Conservation (phyloP, 345 rosid species). For the Populus simonii region DNA sequence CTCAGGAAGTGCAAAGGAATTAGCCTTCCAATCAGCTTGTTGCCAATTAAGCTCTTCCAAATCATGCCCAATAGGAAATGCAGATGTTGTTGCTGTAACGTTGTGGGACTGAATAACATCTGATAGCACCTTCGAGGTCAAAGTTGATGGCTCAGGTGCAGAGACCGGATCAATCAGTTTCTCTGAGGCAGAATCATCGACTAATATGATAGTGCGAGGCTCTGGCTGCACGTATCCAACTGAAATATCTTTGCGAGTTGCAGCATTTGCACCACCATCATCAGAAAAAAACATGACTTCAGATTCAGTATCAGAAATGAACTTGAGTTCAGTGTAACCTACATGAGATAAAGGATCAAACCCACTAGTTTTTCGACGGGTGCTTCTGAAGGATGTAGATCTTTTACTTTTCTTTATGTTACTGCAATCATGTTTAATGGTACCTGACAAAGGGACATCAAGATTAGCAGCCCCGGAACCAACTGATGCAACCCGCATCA, state of each 20-base stretch:
- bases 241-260: slow-evolving; percentile 25
- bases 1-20: slow-evolving; percentile 27
- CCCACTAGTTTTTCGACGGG: slow-evolving; percentile 28
- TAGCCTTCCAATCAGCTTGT: slow-evolving; percentile 21
- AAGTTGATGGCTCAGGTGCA: slow-evolving; percentile 24
- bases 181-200: slow-evolving; percentile 37
- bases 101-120: slow-evolving; percentile 18
- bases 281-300: slow-evolving; percentile 39
- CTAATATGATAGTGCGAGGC: slow-evolving; percentile 26
- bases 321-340: slow-evolving; percentile 63
- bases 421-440: slow-evolving; percentile 19
- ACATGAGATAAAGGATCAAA: slow-evolving; percentile 52
- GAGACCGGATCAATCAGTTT: slow-evolving; percentile 42
- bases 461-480: slow-evolving; percentile 29
- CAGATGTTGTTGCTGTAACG: slow-evolving; percentile 9
- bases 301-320: slow-evolving; percentile 63
- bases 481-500: slow-evolving; percentile 28
- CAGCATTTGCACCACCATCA: slow-evolving; percentile 24
- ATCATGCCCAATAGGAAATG: slow-evolving; percentile 19
- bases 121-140: slow-evolving; percentile 19
- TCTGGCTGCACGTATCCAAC: slow-evolving; percentile 30
- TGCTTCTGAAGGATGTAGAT: slow-evolving; percentile 17
- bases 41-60: slow-evolving; percentile 44
- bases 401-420: slow-evolving; percentile 19
- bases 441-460: slow-evolving; percentile 28